phyloP scores from a whole-genome alignment of 805 yeast species.

The Tetrapisispora phaffii region DNA sequence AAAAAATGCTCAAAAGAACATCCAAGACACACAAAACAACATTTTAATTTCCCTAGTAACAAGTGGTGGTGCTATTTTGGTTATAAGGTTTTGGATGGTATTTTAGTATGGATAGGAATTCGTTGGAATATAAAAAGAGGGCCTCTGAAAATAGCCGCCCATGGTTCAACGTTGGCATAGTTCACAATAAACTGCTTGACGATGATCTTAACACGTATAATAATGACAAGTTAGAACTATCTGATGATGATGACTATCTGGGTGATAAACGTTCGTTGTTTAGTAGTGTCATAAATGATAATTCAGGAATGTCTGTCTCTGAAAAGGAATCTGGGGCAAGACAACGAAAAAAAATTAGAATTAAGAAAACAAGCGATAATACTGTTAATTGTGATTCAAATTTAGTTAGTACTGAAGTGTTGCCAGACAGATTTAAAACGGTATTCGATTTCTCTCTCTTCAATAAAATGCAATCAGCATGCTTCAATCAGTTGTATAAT shows the following conservation, averaged over 20 bases:
- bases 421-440: conserved; percentile 33
- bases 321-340: not conserved
- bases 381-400: not conserved
- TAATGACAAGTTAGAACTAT: not conserved
- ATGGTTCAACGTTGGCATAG: conserved; percentile 2
- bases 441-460: conserved; percentile 20
- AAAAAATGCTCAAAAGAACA: too few species aligned
- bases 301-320: not conserved
- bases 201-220: not conserved
- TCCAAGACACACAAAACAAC: too few species aligned
- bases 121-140: not conserved
- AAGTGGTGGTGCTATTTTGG: too few species aligned
- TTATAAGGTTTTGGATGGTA: not conserved
- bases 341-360: conserved; percentile 1
- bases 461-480: conserved; percentile 43
- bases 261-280: not conserved
- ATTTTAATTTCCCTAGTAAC: too few species aligned
- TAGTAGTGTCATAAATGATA: not conserved
- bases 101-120: not conserved
- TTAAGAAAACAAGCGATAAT: conserved; percentile 3
- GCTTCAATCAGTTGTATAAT: conserved; percentile 33
- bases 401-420: conserved; percentile 3
- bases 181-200: not conserved
- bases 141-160: conserved; percentile 3
- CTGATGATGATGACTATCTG: not conserved